Evolutionary conservation across 1,284 basidiomycete species (phyloP), one percentile per base, ranked within the genome.

Genomic region (Pholiota adiposa): DNA sequence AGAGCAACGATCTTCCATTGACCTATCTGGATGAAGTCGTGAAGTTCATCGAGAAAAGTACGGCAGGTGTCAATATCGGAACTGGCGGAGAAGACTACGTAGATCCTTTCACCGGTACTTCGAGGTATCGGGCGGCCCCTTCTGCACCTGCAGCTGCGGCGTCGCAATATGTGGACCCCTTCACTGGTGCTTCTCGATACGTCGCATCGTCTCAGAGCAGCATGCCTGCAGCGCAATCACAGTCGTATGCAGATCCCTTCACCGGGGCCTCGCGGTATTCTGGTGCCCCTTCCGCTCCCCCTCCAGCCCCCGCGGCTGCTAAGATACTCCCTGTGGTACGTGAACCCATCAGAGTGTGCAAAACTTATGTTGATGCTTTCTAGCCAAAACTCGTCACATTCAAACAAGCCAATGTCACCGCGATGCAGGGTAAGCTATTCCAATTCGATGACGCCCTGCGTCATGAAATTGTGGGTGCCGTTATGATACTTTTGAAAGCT

Each of bases 1-100:
- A 90, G 61, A 79, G 79, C 60, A 91, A 99, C 72, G 90, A 98
- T 38, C 81, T 99, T 14, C 92, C 97, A 0, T 70, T 87, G 61
- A 82, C 80, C 6, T 97, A 98, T 71, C 77, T 94, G 19, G 97
- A 99, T 67, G 87, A 99, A 74, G 92, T 99, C 18, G 96, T 94
- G 27, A 81, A 83, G 50, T 99, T 98, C 74, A 98, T 99, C 60
- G 92, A 98, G 73, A 92, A 92, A 75, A 98, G 97, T 67, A 92
- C 96, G 0, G 76, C 83, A 12, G 93, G 92, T 2, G 87, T 93
- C 6, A 88, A 81, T 57, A 76, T 97, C 2, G 90, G 88, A 40
- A 69, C 73, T 5, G 76, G 80, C 14, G 74, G 73, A 49, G 81
- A 78, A 58, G 83, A 87, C 51, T 95, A 86, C 70, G 85, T 89